Percentiles rank a stretch among this genome's conserved stretches.
These are phyloP conservation scores for Tanacetum coccineum DNA, from an alignment of 129 eudicot genomes.

Conservation along the genomic window DNA sequence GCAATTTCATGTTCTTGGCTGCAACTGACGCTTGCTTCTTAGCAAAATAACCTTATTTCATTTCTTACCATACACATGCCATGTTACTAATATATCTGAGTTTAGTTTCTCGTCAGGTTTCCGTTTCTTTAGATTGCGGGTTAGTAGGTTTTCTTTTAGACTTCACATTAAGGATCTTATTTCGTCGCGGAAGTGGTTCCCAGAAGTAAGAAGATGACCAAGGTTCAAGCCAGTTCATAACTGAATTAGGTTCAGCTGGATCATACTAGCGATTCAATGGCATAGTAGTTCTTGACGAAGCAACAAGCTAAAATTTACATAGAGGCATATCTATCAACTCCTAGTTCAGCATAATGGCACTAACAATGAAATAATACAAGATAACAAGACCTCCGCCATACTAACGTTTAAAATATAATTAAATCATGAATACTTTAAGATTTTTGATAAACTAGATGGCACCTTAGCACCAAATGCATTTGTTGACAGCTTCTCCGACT, in stretches of 20 bases:
- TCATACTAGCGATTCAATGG: conserved; percentile 66
- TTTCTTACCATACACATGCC: no score
- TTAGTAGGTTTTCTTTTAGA: conserved; percentile 44
- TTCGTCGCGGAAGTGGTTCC: conserved; percentile 55
- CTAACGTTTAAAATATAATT: neutral
- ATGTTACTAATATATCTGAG: no score
- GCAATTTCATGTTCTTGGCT: no score
- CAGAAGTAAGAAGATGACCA: conserved; percentile 71
- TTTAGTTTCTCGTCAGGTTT: conserved; percentile 38
- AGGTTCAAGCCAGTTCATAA: conserved; percentile 68
- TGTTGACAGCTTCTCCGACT: conserved; percentile 46
- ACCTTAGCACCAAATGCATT: no score
- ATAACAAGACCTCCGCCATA: no score
- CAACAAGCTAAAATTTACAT: conserved; percentile 47
- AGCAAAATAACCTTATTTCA: no score
- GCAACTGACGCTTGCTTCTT: no score
- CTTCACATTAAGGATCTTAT: conserved; percentile 36
- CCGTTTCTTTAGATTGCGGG: conserved; percentile 35
- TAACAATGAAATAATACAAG: neutral
- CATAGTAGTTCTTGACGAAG: conserved; percentile 48
- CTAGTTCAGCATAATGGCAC: neutral
- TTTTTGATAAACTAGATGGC: neutral
- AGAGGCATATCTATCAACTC: conserved; percentile 15
- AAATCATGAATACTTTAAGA: conserved; percentile 1
- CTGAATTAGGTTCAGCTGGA: conserved; percentile 62